phyloP scores from a whole-genome alignment of 2,329 filamentous ascomycete genomes.

The Balansia obtecta region DNA sequence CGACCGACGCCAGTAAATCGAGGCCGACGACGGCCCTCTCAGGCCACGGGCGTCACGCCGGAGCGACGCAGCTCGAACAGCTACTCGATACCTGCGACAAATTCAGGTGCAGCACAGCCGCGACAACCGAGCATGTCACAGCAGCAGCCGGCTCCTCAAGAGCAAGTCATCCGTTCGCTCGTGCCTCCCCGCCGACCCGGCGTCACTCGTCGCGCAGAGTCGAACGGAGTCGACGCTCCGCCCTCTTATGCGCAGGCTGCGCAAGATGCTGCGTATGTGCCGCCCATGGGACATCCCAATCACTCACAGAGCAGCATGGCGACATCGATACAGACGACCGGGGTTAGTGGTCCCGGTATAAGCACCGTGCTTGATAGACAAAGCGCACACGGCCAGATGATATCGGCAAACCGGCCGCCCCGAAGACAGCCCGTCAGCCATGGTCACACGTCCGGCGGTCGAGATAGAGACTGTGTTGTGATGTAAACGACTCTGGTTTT shows the following conservation, averaged over 20 bases:
- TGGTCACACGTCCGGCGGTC: conserved; percentile 4
- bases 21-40: conserved; percentile 7
- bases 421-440: conserved; percentile 9
- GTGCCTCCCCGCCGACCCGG: conserved; percentile 24
- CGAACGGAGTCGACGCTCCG: conserved; percentile 36
- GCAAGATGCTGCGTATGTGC: conserved; percentile 36
- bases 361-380: neutral
- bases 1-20: conserved; percentile 16
- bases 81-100: conserved; percentile 3
- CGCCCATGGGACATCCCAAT: conserved; percentile 37
- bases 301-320: conserved; percentile 28
- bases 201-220: conserved; percentile 25
- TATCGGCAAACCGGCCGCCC: conserved; percentile 1
- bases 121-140: conserved; percentile 2
- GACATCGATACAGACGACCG: conserved; percentile 4
- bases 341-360: neutral
- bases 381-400: neutral
- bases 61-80: conserved; percentile 16
- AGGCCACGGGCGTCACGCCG: conserved; percentile 3
- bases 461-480: conserved; percentile 30
- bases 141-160: conserved; percentile 3
- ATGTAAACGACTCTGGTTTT: conserved; percentile 24
- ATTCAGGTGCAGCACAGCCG: neutral
- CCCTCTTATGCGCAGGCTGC: conserved; percentile 47
- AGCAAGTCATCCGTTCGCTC: conserved; percentile 31